phyloP scores from a whole-genome alignment of 2,329 filamentous ascomycete genomes.

The Penicillium oxalicum region DNA sequence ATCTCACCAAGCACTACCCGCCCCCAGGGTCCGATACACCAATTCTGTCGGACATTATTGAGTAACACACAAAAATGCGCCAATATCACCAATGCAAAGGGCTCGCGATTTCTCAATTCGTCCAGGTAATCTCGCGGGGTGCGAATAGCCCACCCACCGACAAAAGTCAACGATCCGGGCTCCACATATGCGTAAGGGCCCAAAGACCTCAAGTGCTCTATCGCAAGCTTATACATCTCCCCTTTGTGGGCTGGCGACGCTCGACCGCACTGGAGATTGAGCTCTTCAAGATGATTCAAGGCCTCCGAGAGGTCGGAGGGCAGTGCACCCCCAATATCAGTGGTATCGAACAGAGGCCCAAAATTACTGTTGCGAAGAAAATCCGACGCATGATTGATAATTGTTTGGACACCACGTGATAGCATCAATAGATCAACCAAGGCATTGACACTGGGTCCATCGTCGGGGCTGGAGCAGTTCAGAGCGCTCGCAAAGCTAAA shows the following conservation, averaged over 20 bases:
- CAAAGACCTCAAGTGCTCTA: constrained; percentile 8
- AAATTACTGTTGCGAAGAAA: constrained; percentile 11
- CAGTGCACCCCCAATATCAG: neutral
- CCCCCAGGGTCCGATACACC: constrained; percentile 18
- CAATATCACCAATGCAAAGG: constrained; percentile 18
- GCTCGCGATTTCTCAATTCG: constrained; percentile 6
- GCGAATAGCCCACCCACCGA: constrained; percentile 19
- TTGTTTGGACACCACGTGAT: constrained; percentile 11
- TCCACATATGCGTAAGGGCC: constrained; percentile 9
- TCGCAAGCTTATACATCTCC: constrained; percentile 2
- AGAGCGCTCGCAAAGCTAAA: constrained; percentile 20
- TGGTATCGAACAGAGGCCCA: constrained; percentile 6
- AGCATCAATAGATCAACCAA: constrained; percentile 9
- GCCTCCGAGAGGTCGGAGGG: constrained; percentile 1
- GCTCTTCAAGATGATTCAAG: constrained; percentile 3
- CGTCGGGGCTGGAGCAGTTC: constrained; percentile 1
- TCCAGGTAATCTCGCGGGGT: constrained; percentile 8
- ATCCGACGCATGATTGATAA: neutral
- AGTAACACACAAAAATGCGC: constrained; percentile 21
- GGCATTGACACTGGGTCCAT: constrained; percentile 7
- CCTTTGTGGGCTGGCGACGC: neutral
- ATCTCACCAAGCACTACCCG: constrained; percentile 13
- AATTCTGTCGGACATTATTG: constrained; percentile 13
- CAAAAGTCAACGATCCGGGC: constrained; percentile 16
- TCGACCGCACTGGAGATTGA: constrained; percentile 2